Base-by-base conservation (phyloP, 306 rosid genomes). In the Albizia julibrissin region DNA sequence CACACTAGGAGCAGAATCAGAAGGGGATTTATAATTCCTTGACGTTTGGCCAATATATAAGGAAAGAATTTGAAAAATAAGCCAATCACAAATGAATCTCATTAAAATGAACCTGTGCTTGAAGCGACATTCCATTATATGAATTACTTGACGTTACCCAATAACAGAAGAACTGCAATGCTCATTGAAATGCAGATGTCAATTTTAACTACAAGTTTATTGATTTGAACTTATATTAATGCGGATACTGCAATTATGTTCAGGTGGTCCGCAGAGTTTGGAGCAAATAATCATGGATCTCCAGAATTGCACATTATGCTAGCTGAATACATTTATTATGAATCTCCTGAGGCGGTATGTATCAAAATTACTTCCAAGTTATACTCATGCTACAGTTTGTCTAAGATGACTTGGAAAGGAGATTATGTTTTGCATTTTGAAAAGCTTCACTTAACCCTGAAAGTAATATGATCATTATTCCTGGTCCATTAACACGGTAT, bases 221-320 rank as follows among this genome's bases (percentile, higher is more conserved):
- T 80, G 46, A 58, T 29, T 11, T n/a, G 49, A 44, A 5, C 47
- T 59, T 69, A 5, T 69, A 37, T 39, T 10, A 59, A 69, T 72
- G 16, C 19, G 46, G 43, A 49, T 31, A 31, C 56, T 71, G 52
- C 47, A 22, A 47, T 73, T 66, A 3, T 71, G 79, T 76, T 76
- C 89, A 96, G 99, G 89, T 93, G 98, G 98, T 96, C 99, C 68
- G 90, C 90, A 6, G 98, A 90, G 78, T 92, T 84, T 91, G 99
- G 94, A 86, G 88, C 86, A 72, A 81, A 76, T 43, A 84, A 75
- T 71, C 50, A 33, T 91, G 99, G 97, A 77, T 88, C 98, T 85
- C 92, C 97, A 43, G 97, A 93, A 70, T 82, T 93, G 80, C 97
- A 96, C 87, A 86, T 85, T 78, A 91, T 96, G 97, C 88, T 96